Percentiles rank a stretch among this genome's conserved stretches.
phyloP scores from a whole-genome alignment of 805 yeast species.

The Saccharomyces mikatae region DNA sequence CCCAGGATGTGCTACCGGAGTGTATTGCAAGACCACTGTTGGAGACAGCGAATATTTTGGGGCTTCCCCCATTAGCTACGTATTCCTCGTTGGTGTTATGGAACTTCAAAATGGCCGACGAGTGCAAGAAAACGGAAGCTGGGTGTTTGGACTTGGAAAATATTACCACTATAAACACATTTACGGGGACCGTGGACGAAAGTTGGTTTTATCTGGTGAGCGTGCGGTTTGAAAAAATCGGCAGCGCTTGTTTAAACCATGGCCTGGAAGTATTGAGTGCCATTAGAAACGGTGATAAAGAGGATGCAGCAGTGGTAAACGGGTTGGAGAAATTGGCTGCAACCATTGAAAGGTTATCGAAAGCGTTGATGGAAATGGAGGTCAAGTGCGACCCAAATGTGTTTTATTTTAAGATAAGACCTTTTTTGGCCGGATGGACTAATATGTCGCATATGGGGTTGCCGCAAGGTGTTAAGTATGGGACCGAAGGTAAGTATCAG shows the following conservation, averaged over 20 bases:
- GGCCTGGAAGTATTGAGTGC: slow-evolving; percentile 62
- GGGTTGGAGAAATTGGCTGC: slow-evolving; percentile 63
- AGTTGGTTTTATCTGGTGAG: slow-evolving; percentile 89
- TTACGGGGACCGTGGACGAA: slow-evolving; percentile 86
- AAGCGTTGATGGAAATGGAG: slow-evolving; percentile 71
- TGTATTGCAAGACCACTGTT: slow-evolving; percentile 67
- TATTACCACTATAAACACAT: slow-evolving; percentile 72
- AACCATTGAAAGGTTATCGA: slow-evolving; percentile 63
- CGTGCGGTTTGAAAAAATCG: slow-evolving; percentile 75
- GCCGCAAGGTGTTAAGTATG: slow-evolving; percentile 70
- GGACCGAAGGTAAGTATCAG: slow-evolving; percentile 49
- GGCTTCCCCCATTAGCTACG: slow-evolving; percentile 80
- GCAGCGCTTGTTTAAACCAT: slow-evolving; percentile 58
- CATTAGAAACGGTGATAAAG: slow-evolving; percentile 41
- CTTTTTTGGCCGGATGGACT: slow-evolving; percentile 90
- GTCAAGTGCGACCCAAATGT: slow-evolving; percentile 93
- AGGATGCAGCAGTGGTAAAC: slow-evolving; percentile 31
- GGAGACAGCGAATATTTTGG: slow-evolving; percentile 46
- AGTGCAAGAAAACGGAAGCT: slow-evolving; percentile 25
- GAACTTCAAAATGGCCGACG: slow-evolving; percentile 64
- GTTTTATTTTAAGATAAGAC: slow-evolving; percentile 78
- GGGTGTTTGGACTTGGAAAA: slow-evolving; percentile 50
- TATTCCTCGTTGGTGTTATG: slow-evolving; percentile 83
- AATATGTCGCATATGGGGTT: slow-evolving; percentile 85
- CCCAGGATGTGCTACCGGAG: slow-evolving; percentile 56